phyloP scores from a whole-genome alignment of 2,329 filamentous ascomycete genomes.

The Pseudogymnoascus sp. region DNA sequence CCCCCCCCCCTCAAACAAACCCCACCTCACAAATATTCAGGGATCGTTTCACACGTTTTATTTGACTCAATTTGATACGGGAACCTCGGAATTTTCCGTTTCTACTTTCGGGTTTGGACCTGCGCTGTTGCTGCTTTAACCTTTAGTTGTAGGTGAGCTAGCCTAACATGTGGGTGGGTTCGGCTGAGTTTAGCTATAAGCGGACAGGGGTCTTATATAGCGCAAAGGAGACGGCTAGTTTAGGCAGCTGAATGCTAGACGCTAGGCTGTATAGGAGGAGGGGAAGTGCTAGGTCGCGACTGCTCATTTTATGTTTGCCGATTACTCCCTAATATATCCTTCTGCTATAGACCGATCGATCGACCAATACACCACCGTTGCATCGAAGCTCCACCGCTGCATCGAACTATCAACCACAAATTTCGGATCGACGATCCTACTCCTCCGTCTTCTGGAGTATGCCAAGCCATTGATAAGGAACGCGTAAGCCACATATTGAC shows the following conservation, averaged over 20 bases:
- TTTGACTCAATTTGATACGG: not conserved
- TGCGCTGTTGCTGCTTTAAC: not conserved
- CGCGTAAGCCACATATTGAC: not conserved
- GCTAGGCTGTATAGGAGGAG: not conserved
- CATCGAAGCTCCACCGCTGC: not conserved
- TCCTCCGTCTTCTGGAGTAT: not conserved
- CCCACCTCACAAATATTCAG: not conserved
- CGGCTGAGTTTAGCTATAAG: not conserved
- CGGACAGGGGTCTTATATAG: not conserved
- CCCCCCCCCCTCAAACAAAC: not conserved
- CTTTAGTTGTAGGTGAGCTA: not conserved
- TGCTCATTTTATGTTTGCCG: not conserved
- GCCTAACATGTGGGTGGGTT: not conserved
- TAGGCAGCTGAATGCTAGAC: not conserved
- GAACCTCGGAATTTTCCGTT: not conserved
- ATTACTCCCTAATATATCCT: not conserved
- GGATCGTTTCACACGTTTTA: not conserved
- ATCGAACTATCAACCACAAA: not conserved
- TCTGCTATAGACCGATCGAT: not conserved
- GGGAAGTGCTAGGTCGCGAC: not conserved
- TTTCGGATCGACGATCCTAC: not conserved
- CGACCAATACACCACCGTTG: not conserved
- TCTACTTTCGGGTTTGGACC: not conserved
- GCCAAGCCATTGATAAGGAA: not conserved
- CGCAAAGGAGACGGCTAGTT: not conserved